These are phyloP conservation scores for Fusarium transvaalense DNA, from an alignment of 2,329 filamentous ascomycete species.

Conservation along the genomic window DNA sequence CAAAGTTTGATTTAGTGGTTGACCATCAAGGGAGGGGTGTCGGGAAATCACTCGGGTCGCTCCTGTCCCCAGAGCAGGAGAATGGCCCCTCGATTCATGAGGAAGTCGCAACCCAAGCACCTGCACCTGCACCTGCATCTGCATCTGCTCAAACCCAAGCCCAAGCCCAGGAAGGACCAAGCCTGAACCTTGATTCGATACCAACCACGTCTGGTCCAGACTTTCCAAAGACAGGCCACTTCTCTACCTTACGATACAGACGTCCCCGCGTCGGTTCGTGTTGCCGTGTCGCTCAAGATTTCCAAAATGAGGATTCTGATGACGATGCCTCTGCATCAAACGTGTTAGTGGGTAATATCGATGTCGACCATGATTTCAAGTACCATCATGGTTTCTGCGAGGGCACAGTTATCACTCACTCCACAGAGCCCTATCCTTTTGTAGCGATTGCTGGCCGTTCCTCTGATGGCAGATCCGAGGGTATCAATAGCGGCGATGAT, in stretches of 20 bases:
- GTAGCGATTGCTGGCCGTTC: background rate
- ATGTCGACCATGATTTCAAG: background rate
- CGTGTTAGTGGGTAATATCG: background rate
- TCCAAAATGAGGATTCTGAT: background rate
- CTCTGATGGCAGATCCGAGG: background rate
- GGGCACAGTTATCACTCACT: background rate
- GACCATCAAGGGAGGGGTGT: constrained; percentile 2
- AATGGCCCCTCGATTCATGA: background rate
- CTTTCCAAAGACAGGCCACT: background rate
- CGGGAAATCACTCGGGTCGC: background rate
- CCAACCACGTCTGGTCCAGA: background rate
- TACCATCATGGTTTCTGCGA: background rate
- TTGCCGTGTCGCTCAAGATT: background rate
- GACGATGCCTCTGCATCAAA: background rate
- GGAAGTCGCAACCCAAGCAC: constrained; percentile 4
- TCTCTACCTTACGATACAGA: background rate
- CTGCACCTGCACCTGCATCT: background rate
- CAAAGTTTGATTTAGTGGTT: background rate
- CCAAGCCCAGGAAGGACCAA: constrained; percentile 1
- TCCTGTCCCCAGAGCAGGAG: constrained; percentile 7
- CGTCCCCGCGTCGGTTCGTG: no score
- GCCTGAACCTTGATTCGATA: background rate
- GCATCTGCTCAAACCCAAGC: background rate
- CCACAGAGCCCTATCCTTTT: no score
- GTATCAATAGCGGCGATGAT: background rate